Base-by-base conservation (phyloP, 768 basidiomycete genomes). In the Tulasnella sp. region DNA sequence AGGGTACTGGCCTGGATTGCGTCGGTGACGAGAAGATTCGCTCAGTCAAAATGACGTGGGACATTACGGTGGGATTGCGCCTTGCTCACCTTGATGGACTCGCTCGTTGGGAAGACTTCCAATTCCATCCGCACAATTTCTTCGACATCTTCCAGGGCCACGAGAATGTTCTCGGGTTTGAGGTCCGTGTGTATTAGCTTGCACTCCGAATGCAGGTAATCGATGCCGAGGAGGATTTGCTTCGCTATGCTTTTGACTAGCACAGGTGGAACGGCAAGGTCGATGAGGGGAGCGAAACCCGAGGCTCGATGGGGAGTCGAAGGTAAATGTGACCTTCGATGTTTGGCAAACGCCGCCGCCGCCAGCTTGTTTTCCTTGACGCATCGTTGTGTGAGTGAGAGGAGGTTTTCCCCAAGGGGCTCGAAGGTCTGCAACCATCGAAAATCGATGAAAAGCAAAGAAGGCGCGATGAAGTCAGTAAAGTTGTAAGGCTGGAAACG, bases 161-260 rank as follows among this genome's bases (percentile, higher is more conserved):
- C 70, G 34, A 72, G 58, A 59, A 96, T 90, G 67, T 96, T 96
- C 75, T 96, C 92, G 55, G 91, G 92, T 70, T 96, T 93, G 36
- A 63, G 61, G 64, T 71, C 71, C 42, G 92, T 96, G 66, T 96
- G 92, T 25, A 93, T 88, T 37, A 94, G 77, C 65, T 87, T 81
- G 69, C 90, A 93, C 69, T 90, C 88, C 23, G 90, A 85, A 64
- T 96, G 92, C 11, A 96, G 79, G 68, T 92, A 96, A 67, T 92
- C 82, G 57, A 94, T 74, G 25, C 90, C 92, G 15, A 91, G 79
- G 42, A 96, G 75, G 45, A 94, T 74, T 68, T 96, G 92, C 69
- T 77, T 86, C 14, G 86, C 77, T 62, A 96, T 88, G 56, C 84
- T 73, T 70, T 87, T 91, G 62, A 94, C 89, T 49, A 93, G 76